Evolutionary conservation across 352 stramenopile species (phyloP), one percentile per base, ranked within the genome.

Genomic region (Globisporangium splendens): DNA sequence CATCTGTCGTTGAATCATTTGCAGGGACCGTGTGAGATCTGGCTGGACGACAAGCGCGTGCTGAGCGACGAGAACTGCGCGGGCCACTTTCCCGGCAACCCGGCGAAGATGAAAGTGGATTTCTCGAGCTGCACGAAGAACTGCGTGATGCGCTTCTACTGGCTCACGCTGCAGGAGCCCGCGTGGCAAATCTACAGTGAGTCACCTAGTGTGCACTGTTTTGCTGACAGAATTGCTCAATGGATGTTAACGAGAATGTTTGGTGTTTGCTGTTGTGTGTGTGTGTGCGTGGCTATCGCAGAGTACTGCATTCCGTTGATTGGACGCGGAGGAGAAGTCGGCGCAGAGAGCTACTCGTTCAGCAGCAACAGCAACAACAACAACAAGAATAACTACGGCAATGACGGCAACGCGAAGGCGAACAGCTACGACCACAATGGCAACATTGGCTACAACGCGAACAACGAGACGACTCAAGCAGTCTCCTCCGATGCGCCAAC

Each of bases 21-120:
- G 39, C 67, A 73, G 31, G 77, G 77, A 17, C 75, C 77, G 38
- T 88, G 77, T 43, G 75, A 88, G 58, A 63, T 76, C 50, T 88
- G 73, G 73, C 79, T 88, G 48, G 66, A 78, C 56, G 63, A 88
- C 57, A 72, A 59, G 2, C 70, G 62, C 61, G 66, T 84, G 24
- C 54, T 72, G 35, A 68, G 79, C 31, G 68, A 82, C 17, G 63
- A 83, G 50, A 72, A 88, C 60, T 88, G 77, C 35, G 49, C 49
- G 28, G 49, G 49, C 15, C 33, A 28, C 49, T 44, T 44, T 28
- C 14, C 31, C 7, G 18, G 49, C 17, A 54, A 54, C n/a, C 31
- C 49, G 24, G 49, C 49, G 8, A 3, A 46, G 28, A 6, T 54
- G n/a, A 10, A 35, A 33, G 49, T 54, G 8, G 28, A 54, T 17